These are phyloP conservation scores for Pyrrhoderma lamaoense DNA, from an alignment of 1,284 basidiomycete species.

Conservation along the genomic window DNA sequence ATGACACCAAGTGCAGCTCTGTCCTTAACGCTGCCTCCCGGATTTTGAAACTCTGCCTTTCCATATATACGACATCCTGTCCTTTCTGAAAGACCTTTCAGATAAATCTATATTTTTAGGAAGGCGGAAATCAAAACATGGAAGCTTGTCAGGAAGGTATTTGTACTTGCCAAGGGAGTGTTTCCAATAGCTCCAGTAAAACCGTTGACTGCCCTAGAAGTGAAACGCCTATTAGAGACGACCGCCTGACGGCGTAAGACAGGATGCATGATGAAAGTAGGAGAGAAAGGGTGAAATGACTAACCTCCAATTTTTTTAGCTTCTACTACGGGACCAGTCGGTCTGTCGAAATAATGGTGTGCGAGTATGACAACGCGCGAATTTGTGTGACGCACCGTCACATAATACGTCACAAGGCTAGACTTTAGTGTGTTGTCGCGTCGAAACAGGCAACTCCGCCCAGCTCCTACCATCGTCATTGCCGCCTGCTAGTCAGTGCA, in stretches of 20 bases:
- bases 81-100: constrained; percentile 80
- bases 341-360: too few species aligned
- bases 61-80: constrained; percentile 88
- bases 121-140: neutral
- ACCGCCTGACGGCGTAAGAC: constrained; percentile 26
- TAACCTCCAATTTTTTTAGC: too few species aligned
- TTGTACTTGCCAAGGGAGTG: constrained; percentile 77
- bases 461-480: neutral
- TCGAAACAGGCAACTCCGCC: too few species aligned
- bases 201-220: constrained; percentile 60
- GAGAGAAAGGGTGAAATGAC: neutral
- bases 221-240: constrained; percentile 38
- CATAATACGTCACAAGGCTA: too few species aligned
- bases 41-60: constrained; percentile 98
- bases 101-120: constrained; percentile 55
- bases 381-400: too few species aligned
- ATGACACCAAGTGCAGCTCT: constrained; percentile 91
- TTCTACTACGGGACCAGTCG: too few species aligned
- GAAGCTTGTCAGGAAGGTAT: neutral
- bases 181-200: constrained; percentile 90
- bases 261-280: constrained; percentile 31
- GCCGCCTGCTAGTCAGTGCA: constrained; percentile 16
- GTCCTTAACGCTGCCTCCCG: constrained; percentile 99
- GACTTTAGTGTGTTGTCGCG: too few species aligned
- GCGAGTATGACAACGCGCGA: too few species aligned